These are phyloP conservation scores for Discostella pseudostelligera DNA, from an alignment of 108 stramenopile species.

Conservation along the genomic window DNA sequence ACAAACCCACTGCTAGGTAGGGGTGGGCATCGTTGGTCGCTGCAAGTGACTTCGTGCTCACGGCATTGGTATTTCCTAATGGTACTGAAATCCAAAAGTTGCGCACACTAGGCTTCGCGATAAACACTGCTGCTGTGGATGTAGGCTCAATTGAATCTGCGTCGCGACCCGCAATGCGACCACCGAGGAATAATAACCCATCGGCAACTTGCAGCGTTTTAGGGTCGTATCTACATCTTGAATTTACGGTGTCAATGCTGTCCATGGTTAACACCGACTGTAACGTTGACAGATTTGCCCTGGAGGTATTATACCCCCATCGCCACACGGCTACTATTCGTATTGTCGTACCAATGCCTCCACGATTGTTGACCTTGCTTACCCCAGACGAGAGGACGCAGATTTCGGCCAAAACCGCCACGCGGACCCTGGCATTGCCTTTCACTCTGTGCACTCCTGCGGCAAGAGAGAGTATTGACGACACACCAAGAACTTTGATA, in stretches of 20 bases:
- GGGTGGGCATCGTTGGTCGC: slow-evolving; percentile 36
- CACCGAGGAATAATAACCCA: slow-evolving; percentile 77
- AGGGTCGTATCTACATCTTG: slow-evolving; percentile 48
- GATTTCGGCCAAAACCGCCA: slow-evolving; percentile 61
- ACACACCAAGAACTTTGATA: slow-evolving; percentile 45
- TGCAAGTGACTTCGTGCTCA: slow-evolving; percentile 47
- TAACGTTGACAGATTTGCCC: slow-evolving; percentile 40
- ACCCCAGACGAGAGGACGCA: slow-evolving; percentile 17
- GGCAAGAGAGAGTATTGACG: slow-evolving; percentile 52
- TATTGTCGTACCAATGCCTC: slow-evolving; percentile 20
- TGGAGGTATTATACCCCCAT: slow-evolving; percentile 70
- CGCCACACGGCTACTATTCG: slow-evolving; percentile 74
- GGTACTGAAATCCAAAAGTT: slow-evolving; percentile 73
- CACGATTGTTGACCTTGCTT: slow-evolving; percentile 16
- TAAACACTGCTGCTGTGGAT: slow-evolving; percentile 59
- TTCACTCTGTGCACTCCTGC: slow-evolving; percentile 66
- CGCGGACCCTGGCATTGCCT: slow-evolving; percentile 57
- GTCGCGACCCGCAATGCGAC: slow-evolving; percentile 21
- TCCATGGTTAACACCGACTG: slow-evolving; percentile 64
- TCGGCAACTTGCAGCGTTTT: slow-evolving; percentile 62
- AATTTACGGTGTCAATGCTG: slow-evolving; percentile 43
- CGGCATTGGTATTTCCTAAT: slow-evolving; percentile 40
- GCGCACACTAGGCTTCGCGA: slow-evolving; percentile 70
- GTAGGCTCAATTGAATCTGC: slow-evolving; percentile 7
- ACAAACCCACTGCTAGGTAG: slow-evolving; percentile 70